Evolutionary conservation across 139 green algal genomes (phyloP).

Genomic region (Ulvella scutata): DNA sequence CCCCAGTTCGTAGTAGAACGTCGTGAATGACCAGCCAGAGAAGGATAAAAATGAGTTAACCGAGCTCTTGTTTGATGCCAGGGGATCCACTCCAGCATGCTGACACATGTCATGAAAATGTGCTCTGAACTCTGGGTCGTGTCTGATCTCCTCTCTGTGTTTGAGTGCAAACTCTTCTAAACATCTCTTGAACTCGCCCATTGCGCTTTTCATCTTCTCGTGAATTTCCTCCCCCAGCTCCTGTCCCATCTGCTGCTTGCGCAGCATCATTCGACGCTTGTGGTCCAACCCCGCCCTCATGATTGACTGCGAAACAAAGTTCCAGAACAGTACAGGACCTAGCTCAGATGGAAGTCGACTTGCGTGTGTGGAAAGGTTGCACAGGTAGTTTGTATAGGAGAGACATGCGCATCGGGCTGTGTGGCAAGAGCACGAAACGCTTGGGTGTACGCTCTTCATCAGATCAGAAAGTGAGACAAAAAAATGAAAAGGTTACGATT

Average conservation of each 20-base stretch:
- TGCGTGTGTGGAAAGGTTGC: too few species aligned
- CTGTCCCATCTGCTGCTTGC: background rate
- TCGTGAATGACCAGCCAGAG: conserved; percentile 66
- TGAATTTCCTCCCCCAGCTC: background rate
- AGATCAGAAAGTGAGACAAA: too few species aligned
- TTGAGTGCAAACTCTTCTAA: conserved; percentile 85
- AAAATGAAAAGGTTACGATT: too few species aligned
- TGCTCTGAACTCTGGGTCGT: conserved; percentile 72
- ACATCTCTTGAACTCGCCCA: conserved; percentile 29
- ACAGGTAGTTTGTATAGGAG: too few species aligned
- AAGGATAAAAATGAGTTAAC: background rate
- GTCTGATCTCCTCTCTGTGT: conserved; percentile 73
- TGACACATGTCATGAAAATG: conserved; percentile 95
- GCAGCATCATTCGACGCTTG: too few species aligned
- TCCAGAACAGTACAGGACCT: too few species aligned
- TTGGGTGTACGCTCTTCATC: too few species aligned
- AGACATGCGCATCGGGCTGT: too few species aligned
- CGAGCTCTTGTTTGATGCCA: conserved; percentile 81
- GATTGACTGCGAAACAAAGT: too few species aligned
- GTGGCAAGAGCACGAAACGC: too few species aligned
- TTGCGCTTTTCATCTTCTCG: background rate
- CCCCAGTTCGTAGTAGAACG: conserved; percentile 90
- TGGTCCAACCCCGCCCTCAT: too few species aligned
- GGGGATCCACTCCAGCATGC: conserved; percentile 85
- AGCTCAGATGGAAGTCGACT: too few species aligned